These are phyloP conservation scores for Kurtzmaniella quercitrusa DNA, from an alignment of 1,139 yeast genomes.

Conservation along the genomic window DNA sequence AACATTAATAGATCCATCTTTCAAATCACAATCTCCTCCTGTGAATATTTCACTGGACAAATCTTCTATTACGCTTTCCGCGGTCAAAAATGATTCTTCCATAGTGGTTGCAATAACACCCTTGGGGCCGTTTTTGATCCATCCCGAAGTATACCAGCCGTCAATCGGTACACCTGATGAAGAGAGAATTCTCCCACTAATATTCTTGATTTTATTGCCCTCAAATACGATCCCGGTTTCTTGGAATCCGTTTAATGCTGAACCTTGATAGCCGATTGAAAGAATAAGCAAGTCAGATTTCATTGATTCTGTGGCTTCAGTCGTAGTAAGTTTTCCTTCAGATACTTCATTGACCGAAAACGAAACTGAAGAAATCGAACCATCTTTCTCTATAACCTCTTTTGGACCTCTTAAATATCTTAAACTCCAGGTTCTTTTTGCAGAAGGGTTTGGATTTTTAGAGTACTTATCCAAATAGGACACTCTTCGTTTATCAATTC, in stretches of 20 bases:
- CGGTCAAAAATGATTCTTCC: constrained; percentile 78
- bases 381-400: constrained; percentile 38
- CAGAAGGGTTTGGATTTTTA: constrained; percentile 15
- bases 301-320: constrained; percentile 33
- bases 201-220: constrained; percentile 55
- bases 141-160: constrained; percentile 81
- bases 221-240: constrained; percentile 56
- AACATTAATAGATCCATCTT: constrained; percentile 15
- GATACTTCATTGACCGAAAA: constrained; percentile 46
- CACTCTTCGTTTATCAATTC: constrained; percentile 69
- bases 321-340: constrained; percentile 37
- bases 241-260: constrained; percentile 55
- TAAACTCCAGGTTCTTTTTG: constrained; percentile 58
- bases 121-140: constrained; percentile 86
- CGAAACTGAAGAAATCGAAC: constrained; percentile 38
- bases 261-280: constrained; percentile 81
- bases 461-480: constrained; percentile 57
- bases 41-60: constrained; percentile 32
- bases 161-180: constrained; percentile 23
- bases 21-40: constrained; percentile 17
- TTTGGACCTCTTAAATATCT: constrained; percentile 69
- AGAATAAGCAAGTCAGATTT: constrained; percentile 69
- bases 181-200: constrained; percentile 52
- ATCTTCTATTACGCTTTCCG: constrained; percentile 60
- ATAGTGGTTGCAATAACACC: constrained; percentile 94